Percentiles rank a stretch among this genome's conserved stretches.
phyloP scores from a whole-genome alignment of 148 eudicot species.

The Vaccinium darrowii region DNA sequence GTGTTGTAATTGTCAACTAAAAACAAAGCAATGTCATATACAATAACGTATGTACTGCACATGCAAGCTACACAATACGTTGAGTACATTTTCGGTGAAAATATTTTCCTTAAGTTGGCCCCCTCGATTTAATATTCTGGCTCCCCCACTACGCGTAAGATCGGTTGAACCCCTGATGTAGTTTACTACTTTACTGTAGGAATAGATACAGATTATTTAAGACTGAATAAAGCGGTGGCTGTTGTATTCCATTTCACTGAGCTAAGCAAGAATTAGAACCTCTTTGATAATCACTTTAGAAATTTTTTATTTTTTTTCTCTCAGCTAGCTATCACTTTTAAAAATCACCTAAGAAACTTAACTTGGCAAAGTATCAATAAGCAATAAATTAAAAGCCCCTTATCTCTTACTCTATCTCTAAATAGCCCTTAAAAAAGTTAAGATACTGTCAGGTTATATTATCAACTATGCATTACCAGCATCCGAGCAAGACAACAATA shows the following conservation, averaged over 20 bases:
- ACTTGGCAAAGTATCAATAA: neutral
- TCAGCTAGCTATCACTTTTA: no score
- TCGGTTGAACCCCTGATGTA: neutral
- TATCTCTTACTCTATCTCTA: neutral
- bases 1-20: no score
- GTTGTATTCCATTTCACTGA: neutral
- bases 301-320: neutral
- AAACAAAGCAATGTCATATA: no score
- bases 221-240: neutral
- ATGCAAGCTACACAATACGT: no score
- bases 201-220: neutral
- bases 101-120: no score
- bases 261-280: conserved; percentile 6
- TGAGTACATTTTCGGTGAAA: no score
- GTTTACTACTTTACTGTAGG: neutral
- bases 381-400: neutral
- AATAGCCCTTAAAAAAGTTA: neutral
- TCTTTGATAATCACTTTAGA: neutral
- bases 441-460: neutral
- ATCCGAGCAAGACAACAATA: neutral
- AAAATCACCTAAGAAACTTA: no score
- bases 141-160: no score
- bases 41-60: no score
- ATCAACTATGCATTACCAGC: neutral
- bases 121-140: no score